Base-by-base conservation (phyloP, 371 early-diverging fungal genomes). In the Mucor plumbeus region DNA sequence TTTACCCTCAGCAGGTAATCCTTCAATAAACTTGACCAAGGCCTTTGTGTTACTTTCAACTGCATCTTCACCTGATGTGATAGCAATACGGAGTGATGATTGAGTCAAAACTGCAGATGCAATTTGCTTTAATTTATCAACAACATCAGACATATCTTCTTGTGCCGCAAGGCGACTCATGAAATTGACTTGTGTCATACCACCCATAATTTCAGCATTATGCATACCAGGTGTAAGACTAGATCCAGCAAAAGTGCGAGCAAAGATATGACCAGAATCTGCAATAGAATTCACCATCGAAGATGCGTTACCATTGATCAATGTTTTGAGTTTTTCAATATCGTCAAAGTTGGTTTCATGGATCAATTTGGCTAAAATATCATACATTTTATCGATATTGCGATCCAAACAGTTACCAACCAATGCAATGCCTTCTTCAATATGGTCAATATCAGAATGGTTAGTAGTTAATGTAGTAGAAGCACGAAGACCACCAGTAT, bases 401-500 rank as follows among this genome's bases (percentile, higher is more conserved):
- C 88, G 80, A 71, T 93, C 92, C 68, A 96, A 80, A 64, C 90
- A 88, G 72, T 92, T 90, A 31, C 86, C 83, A 21, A 79, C 72
- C 58, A 90, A 68, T 3, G 80, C 80, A 59, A 90, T 75, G 4
- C 88, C 88, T 55, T 90, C 87, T 61, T 87, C 86, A 10, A 79
- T 77, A 33, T 78, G 74, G 47, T 87, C 83, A 38, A 88, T 76
- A 47, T 87, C 77, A 26, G 87, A 85, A 56, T 90, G 89, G 48
- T 87, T 90, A 6, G 90, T 91, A 19, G 90, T 80, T 7, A 89
- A 75, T 65, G 86, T 84, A 1, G 91, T 84, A 41, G 92, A 79
- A 34, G 89, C 87, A 26, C 82, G 79, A 41, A 98, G 83, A 10
- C 98, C 98, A 48, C 95, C 97, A 7, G 97, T 95, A 70, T 89